phyloP scores from a whole-genome alignment of 441 rosid genomes.

The Bruguiera hainesii region DNA sequence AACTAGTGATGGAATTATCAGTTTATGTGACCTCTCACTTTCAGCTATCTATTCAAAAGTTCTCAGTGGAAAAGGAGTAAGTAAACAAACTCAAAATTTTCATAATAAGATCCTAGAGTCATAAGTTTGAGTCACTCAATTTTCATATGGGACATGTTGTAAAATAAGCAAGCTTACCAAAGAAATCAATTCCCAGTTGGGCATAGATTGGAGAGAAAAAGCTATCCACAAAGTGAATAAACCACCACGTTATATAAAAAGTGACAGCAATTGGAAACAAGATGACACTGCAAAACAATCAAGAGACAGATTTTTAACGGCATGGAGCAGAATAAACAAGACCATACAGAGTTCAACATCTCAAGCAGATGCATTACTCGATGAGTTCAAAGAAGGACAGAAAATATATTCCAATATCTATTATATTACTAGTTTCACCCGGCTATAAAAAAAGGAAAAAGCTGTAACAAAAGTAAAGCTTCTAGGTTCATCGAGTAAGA shows the following conservation, averaged over 20 bases:
- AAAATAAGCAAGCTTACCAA: slow-evolving; percentile 53
- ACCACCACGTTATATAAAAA: slow-evolving; percentile 99
- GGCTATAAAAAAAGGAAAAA: not conserved
- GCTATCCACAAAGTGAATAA: slow-evolving; percentile 95
- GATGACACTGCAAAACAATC: slow-evolving; percentile 72
- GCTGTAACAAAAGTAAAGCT: not conserved
- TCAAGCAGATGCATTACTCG: not conserved
- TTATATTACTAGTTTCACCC: not conserved
- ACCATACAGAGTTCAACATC: not conserved
- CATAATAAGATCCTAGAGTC: too few species aligned
- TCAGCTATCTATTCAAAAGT: too few species aligned
- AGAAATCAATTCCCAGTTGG: slow-evolving; percentile 84
- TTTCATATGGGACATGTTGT: not conserved
- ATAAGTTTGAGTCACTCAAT: not conserved
- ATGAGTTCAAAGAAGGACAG: not conserved
- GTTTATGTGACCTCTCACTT: too few species aligned
- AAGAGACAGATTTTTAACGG: slow-evolving; percentile 24
- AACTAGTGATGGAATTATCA: too few species aligned
- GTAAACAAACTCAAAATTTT: too few species aligned
- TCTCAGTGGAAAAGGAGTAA: too few species aligned
- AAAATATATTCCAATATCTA: not conserved
- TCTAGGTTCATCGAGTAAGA: slow-evolving; percentile 1
- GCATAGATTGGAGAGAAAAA: slow-evolving; percentile 95
- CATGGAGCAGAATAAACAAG: slow-evolving; percentile 5
- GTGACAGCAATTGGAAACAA: slow-evolving; percentile 89